phyloP scores from a whole-genome alignment of 2,329 filamentous ascomycete species.

The Fusarium incarnatum region DNA sequence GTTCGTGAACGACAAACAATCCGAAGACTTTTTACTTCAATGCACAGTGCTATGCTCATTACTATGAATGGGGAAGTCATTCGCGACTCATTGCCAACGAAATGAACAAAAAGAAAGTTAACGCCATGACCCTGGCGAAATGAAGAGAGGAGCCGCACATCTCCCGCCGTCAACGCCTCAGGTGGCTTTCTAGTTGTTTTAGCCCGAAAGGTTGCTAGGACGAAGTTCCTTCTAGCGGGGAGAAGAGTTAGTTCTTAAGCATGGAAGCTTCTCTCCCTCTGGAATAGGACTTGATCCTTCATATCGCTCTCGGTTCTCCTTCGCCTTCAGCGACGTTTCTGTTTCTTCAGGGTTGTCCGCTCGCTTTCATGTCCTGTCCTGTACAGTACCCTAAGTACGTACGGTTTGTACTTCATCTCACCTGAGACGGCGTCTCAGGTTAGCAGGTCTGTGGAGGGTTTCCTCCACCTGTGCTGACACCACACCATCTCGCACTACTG shows the following conservation, averaged over 20 bases:
- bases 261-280: background rate
- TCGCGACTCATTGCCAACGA: slow-evolving; percentile 11
- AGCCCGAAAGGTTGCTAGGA: slow-evolving; percentile 26
- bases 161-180: slow-evolving; percentile 38
- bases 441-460: slow-evolving; percentile 38
- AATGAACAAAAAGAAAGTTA: slow-evolving; percentile 3
- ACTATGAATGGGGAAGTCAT: background rate
- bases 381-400: background rate
- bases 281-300: background rate
- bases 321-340: slow-evolving; percentile 11
- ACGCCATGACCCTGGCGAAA: slow-evolving; percentile 34
- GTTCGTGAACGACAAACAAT: slow-evolving; percentile 3
- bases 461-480: slow-evolving; percentile 41
- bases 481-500: slow-evolving; percentile 35
- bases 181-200: slow-evolving; percentile 34
- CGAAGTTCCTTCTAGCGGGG: background rate
- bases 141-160: slow-evolving; percentile 36
- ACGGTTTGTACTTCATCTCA: slow-evolving; percentile 39
- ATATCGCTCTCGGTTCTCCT: slow-evolving; percentile 16
- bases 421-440: slow-evolving; percentile 55
- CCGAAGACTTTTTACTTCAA: background rate
- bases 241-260: slow-evolving; percentile 2
- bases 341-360: background rate
- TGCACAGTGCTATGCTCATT: background rate
- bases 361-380: slow-evolving; percentile 2